phyloP scores from a whole-genome alignment of 495 filamentous ascomycete genomes.

The Neurospora terricola region DNA sequence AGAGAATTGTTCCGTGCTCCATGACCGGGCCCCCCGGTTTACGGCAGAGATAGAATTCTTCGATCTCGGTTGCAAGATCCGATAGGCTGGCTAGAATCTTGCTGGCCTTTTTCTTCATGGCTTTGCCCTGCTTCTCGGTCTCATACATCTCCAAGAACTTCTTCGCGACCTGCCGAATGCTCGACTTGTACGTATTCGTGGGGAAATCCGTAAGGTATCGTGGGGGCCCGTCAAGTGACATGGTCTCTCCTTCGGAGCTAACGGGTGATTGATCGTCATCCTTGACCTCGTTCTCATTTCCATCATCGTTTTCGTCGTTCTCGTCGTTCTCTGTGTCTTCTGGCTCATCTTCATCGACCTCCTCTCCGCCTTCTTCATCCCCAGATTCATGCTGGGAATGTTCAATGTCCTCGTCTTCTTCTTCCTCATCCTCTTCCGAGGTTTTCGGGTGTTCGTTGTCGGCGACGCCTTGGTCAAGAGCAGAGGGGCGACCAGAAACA shows the following conservation, averaged over 20 bases:
- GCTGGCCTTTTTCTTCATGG: slow-evolving; percentile 65
- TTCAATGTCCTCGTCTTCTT: slow-evolving; percentile 35
- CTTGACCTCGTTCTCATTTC: slow-evolving; percentile 47
- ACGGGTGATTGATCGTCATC: slow-evolving; percentile 63
- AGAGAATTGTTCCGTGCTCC: slow-evolving; percentile 51
- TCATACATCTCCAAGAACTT: slow-evolving; percentile 78
- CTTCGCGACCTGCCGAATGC: slow-evolving; percentile 65
- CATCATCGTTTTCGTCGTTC: slow-evolving; percentile 30
- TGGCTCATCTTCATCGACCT: slow-evolving; percentile 40
- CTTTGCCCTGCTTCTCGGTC: slow-evolving; percentile 54
- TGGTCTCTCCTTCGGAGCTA: slow-evolving; percentile 48
- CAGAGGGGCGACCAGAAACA: neutral
- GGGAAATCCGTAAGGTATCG: slow-evolving; percentile 41
- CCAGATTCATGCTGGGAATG: slow-evolving; percentile 4
- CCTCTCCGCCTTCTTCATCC: slow-evolving; percentile 23
- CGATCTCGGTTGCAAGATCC: slow-evolving; percentile 57
- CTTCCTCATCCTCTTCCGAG: slow-evolving; percentile 22
- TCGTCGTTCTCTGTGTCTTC: slow-evolving; percentile 54
- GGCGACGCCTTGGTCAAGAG: slow-evolving; percentile 1
- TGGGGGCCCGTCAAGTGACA: slow-evolving; percentile 43
- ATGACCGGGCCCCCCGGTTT: slow-evolving; percentile 30
- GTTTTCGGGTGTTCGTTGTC: slow-evolving; percentile 25
- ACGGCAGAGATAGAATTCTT: slow-evolving; percentile 52
- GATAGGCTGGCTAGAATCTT: slow-evolving; percentile 67
- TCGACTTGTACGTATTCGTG: slow-evolving; percentile 59